These are phyloP conservation scores for Daphne laureola DNA, from an alignment of 441 rosid genomes.

Conservation along the genomic window DNA sequence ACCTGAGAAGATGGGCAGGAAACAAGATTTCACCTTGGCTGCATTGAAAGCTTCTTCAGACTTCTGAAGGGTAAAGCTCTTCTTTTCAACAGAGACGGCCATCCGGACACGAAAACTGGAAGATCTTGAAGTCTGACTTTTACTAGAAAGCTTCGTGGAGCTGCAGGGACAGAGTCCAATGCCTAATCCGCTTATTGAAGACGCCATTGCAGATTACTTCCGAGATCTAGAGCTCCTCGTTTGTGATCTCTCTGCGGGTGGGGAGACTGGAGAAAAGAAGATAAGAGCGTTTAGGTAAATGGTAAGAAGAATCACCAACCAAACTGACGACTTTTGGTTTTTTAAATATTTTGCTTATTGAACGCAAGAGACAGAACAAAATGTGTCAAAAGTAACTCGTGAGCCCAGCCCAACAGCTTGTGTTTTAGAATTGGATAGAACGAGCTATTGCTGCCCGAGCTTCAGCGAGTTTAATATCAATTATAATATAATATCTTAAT, in stretches of 20 bases:
- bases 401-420: too few relatives aligned
- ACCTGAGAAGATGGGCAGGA: neutral
- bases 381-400: too few relatives aligned
- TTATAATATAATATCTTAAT: too few relatives aligned
- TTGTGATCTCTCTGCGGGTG: neutral
- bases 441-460: too few relatives aligned
- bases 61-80: constrained; percentile 61
- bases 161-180: constrained; percentile 29
- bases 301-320: neutral
- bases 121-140: constrained; percentile 23
- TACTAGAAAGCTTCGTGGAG: constrained; percentile 29
- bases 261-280: too few relatives aligned
- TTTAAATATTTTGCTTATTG: neutral
- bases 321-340: neutral
- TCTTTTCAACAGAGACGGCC: constrained; percentile 73
- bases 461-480: too few relatives aligned
- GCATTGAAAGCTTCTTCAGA: constrained; percentile 78
- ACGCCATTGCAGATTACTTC: constrained; percentile 33
- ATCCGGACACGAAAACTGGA: constrained; percentile 46
- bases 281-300: constrained; percentile 12
- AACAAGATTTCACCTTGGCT: constrained; percentile 49
- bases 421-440: too few relatives aligned
- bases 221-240: constrained; percentile 1
- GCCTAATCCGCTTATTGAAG: constrained; percentile 48
- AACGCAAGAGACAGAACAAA: too few relatives aligned